Conservation (phyloP, 164 flowering plant genomes). For the Sextonia rubra region DNA sequence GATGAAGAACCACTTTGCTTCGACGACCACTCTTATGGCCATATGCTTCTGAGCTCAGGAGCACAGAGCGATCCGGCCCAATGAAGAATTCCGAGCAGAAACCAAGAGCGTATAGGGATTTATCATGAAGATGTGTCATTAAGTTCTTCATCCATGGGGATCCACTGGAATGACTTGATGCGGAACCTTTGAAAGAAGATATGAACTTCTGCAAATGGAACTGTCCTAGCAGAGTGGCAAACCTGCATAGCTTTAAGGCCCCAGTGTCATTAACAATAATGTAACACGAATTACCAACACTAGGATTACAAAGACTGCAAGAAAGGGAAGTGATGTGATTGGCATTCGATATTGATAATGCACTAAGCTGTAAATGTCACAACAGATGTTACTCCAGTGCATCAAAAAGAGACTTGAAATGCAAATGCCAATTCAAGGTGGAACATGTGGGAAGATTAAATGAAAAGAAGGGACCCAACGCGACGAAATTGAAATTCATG, state of each 20-base stretch:
- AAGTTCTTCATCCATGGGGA: slow-evolving; percentile 38
- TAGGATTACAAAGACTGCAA: not conserved
- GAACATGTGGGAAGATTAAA: too few species aligned
- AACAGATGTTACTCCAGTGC: not conserved
- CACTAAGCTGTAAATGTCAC: not conserved
- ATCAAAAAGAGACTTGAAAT: not conserved
- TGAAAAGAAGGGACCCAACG: too few species aligned
- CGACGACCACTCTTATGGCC: slow-evolving; percentile 34
- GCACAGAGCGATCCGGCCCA: slow-evolving; percentile 51
- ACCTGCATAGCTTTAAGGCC: slow-evolving; percentile 49
- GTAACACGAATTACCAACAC: not conserved
- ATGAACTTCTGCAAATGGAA: slow-evolving; percentile 67
- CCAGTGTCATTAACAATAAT: not conserved
- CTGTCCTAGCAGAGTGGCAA: slow-evolving; percentile 60
- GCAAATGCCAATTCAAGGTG: too few species aligned
- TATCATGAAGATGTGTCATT: slow-evolving; percentile 38
- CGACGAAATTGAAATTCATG: too few species aligned
- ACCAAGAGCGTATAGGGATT: slow-evolving; percentile 62
- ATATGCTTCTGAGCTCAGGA: slow-evolving; percentile 49
- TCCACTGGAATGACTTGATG: slow-evolving; percentile 7
- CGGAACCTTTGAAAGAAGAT: slow-evolving; percentile 36
- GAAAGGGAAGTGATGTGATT: not conserved
- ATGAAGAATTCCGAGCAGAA: slow-evolving; percentile 55
- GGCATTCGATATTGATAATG: too few species aligned
- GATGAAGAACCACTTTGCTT: slow-evolving; percentile 62